phyloP scores from a whole-genome alignment of 2,329 filamentous ascomycete genomes.

The Hymenoscyphus occultus region DNA sequence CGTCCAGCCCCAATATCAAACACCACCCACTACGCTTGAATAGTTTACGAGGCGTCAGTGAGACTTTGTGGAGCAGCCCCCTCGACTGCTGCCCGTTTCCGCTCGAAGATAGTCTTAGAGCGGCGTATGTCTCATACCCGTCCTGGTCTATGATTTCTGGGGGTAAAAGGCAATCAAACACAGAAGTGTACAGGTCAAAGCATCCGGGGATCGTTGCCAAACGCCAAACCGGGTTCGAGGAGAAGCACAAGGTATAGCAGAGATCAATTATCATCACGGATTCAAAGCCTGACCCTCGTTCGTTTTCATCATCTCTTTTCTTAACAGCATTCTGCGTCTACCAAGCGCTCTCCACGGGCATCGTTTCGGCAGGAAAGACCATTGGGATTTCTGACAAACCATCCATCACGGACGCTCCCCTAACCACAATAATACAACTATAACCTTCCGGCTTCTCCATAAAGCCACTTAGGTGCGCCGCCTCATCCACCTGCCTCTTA shows the following conservation, averaged over 20 bases:
- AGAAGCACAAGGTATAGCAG: slow-evolving; percentile 4
- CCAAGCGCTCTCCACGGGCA: slow-evolving; percentile 22
- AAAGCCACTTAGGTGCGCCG: slow-evolving; percentile 13
- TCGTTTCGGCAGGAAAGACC: slow-evolving; percentile 25
- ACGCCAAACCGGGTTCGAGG: not conserved
- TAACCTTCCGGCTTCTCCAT: slow-evolving; percentile 14
- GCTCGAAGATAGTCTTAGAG: slow-evolving; percentile 19
- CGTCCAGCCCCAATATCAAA: not conserved
- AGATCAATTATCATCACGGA: slow-evolving; percentile 5
- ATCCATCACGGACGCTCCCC: slow-evolving; percentile 3
- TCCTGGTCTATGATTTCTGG: slow-evolving; percentile 23
- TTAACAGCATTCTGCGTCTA: slow-evolving; percentile 15
- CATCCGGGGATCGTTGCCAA: slow-evolving; percentile 7
- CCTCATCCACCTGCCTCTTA: slow-evolving; percentile 11
- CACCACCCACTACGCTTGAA: not conserved
- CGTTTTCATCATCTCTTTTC: slow-evolving; percentile 14
- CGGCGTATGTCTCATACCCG: slow-evolving; percentile 27
- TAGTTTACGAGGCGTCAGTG: slow-evolving; percentile 2
- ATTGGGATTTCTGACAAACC: slow-evolving; percentile 11
- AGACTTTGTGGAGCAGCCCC: slow-evolving; percentile 6
- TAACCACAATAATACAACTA: slow-evolving; percentile 13
- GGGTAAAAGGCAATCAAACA: slow-evolving; percentile 27
- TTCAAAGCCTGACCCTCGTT: not conserved
- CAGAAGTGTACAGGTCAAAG: slow-evolving; percentile 18
- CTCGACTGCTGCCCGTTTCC: slow-evolving; percentile 26